Evolutionary conservation across 495 filamentous ascomycete species (phyloP).

Genomic region (Echria macrotheca): DNA sequence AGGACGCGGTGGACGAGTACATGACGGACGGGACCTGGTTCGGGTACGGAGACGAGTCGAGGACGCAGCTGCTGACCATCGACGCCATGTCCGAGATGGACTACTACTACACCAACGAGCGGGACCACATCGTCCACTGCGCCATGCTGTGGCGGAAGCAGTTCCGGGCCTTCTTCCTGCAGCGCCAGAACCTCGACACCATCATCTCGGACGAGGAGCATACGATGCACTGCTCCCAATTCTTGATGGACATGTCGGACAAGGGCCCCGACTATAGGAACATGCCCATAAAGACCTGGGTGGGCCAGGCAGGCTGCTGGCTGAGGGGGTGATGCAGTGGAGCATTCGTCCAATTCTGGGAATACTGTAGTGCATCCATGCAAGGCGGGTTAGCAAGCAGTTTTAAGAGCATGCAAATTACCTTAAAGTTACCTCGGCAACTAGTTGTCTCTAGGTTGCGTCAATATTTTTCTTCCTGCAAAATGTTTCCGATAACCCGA

Average conservation of each 20-base stretch:
- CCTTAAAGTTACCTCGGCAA: too few relatives aligned
- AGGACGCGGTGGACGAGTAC: conserved; percentile 8
- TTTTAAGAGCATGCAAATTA: too few relatives aligned
- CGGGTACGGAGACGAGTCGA: neutral
- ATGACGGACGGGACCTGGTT: conserved; percentile 4
- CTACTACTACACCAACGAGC: conserved; percentile 13
- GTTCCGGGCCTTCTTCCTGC: conserved; percentile 11
- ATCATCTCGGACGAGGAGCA: conserved; percentile 11
- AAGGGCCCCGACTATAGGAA: neutral
- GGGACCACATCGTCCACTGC: conserved; percentile 20
- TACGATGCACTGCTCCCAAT: conserved; percentile 17
- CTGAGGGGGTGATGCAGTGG: too few relatives aligned
- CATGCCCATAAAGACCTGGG: conserved; percentile 1
- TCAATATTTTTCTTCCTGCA: too few relatives aligned
- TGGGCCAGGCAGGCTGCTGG: conserved; percentile 1
- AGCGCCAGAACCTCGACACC: conserved; percentile 3
- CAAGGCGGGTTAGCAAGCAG: too few relatives aligned
- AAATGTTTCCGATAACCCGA: too few relatives aligned
- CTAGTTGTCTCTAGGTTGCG: too few relatives aligned
- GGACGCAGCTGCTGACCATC: neutral
- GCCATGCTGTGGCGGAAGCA: conserved; percentile 16
- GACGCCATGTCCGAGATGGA: conserved; percentile 4
- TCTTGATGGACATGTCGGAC: conserved; percentile 9
- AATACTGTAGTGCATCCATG: too few relatives aligned
- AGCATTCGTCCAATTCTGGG: too few relatives aligned